Evolutionary conservation across 106 monocot genomes (phyloP), one percentile per base, ranked within the genome.

Genomic region (Allium sativum): DNA sequence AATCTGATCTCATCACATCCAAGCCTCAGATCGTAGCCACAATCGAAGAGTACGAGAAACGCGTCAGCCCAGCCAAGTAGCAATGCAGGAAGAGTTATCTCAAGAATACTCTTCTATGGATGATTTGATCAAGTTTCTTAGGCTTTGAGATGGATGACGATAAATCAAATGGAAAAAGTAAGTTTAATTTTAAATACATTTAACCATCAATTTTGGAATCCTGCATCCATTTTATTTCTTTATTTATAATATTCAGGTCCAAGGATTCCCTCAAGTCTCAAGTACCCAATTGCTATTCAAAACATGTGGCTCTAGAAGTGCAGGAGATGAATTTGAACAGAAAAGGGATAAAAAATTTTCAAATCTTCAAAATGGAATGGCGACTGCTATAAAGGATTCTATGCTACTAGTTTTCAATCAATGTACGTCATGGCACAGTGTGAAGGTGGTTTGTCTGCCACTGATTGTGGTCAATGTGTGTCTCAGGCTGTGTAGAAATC

Each of bases 401-500:
- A 82, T 65, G 84, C 82, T n/a, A 85, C 96, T 7, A 82, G 73
- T 59, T 98, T 81, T 67, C 74, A 68, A 46, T 61, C 69, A 14
- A 85, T 92, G 22, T 98, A 88, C 68, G 82, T 87, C 20, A 81
- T 98, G 92, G 92, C 92, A 12, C 98, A 98, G 72, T 98, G 98
- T 68, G 82, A 98, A 64, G 98, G 92, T 52, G 98, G 88, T 45
- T 72, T 98, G 48, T 88, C 88, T 45, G 59, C 67, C 0, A 66
- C 73, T 4, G 98, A 98, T 66, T 92, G 98, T 61, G 78, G 76
- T 10, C 74, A 84, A 53, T 98, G 98, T 64, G 82, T 88, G 8
- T 42, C 79, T 20, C 74, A 91, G 70, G 91, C 98, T 7, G 88
- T 88, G 43, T 92, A 98, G 81, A 87, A 80, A 80, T 79, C 76